Conservation (phyloP, 2,329 filamentous ascomycete genomes). For the Beauveria sp. region DNA sequence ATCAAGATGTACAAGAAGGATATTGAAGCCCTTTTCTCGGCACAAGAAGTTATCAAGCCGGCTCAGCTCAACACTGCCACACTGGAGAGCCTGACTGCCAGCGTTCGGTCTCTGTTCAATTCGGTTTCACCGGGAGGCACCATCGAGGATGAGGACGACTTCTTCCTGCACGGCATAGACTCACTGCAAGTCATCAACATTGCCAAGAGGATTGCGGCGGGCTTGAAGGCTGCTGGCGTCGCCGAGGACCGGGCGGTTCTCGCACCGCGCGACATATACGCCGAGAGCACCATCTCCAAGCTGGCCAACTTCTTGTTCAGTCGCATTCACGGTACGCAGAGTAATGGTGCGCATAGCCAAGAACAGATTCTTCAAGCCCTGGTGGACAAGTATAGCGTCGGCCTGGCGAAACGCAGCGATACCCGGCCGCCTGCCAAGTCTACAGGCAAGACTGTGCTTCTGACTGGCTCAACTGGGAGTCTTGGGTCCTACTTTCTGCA, state of each 20-base stretch:
- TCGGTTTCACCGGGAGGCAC: conserved; percentile 12
- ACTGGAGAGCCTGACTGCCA: conserved; percentile 17
- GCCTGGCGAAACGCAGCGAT: not conserved
- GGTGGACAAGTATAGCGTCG: conserved; percentile 18
- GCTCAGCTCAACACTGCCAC: conserved; percentile 17
- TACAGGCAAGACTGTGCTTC: conserved; percentile 52
- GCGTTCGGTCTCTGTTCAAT: conserved; percentile 18
- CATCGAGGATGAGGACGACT: conserved; percentile 23
- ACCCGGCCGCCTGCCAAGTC: not conserved
- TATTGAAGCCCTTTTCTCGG: conserved; percentile 34
- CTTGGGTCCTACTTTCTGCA: conserved; percentile 66
- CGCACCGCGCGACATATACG: conserved; percentile 21
- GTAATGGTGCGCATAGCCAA: conserved; percentile 7
- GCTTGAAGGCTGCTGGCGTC: conserved; percentile 16
- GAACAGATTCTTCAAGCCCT: conserved; percentile 14
- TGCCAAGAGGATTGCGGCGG: conserved; percentile 15
- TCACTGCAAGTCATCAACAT: conserved; percentile 30
- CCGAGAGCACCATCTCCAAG: conserved; percentile 20
- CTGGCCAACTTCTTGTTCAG: conserved; percentile 19
- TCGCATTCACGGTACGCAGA: not conserved
- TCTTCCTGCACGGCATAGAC: conserved; percentile 32
- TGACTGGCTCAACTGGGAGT: conserved; percentile 86
- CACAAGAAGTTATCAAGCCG: conserved; percentile 15
- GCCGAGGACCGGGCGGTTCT: conserved; percentile 12
- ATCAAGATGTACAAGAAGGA: conserved; percentile 34